A percentile compares a stretch with the other conserved stretches of the same genome.
phyloP scores from a whole-genome alignment of 176 grass and related monocot genomes.

The Carex scoparia region DNA sequence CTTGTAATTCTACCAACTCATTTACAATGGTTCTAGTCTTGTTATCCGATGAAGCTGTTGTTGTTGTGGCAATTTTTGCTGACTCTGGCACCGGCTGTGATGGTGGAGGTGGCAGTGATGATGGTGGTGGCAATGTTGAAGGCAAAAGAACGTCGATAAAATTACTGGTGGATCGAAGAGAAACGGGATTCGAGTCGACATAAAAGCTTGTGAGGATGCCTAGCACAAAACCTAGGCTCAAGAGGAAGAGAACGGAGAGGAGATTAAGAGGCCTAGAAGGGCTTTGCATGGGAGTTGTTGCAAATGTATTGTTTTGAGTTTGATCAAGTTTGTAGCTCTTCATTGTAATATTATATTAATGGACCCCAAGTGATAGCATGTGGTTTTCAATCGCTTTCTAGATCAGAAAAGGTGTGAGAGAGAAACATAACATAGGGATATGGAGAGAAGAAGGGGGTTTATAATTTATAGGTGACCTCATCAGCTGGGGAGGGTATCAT shows the following conservation, averaged over 20 bases:
- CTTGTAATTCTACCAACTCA: background rate
- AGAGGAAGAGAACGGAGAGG: constrained; percentile 21
- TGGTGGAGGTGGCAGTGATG: background rate
- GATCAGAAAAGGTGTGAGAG: constrained; percentile 13
- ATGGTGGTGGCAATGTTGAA: background rate
- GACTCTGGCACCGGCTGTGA: background rate
- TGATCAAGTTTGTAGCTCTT: background rate
- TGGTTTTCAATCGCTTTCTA: constrained; percentile 1
- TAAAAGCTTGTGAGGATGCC: constrained; percentile 35
- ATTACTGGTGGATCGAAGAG: background rate
- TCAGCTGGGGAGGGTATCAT: constrained; percentile 21
- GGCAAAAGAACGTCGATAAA: background rate
- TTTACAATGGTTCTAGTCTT: background rate
- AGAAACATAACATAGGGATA: background rate
- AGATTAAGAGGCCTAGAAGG: constrained; percentile 31
- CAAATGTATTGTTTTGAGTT: constrained; percentile 5
- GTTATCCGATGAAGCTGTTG: background rate
- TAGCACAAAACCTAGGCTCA: constrained; percentile 52
- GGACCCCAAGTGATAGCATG: constrained; percentile 3
- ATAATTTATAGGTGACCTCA: background rate
- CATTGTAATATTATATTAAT: background rate
- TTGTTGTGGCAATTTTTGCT: background rate
- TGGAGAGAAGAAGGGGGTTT: background rate
- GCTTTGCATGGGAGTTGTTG: constrained; percentile 23
- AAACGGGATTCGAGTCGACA: background rate